Conservation (phyloP, 331 rosid genomes). For the Prunus yedoensis region DNA sequence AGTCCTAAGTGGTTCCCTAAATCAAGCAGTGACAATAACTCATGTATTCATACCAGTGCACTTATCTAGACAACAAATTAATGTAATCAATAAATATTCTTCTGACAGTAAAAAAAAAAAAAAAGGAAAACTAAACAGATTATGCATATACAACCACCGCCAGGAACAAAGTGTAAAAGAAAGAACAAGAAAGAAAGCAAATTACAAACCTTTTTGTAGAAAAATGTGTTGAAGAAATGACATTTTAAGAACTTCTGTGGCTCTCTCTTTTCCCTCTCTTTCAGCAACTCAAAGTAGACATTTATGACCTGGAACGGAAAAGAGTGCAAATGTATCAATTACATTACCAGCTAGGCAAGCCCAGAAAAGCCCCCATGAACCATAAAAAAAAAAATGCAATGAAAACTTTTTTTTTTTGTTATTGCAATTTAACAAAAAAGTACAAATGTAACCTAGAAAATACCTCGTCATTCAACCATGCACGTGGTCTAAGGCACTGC, state of each 20-base stretch:
- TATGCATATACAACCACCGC: not conserved
- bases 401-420: not conserved
- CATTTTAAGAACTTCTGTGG: conserved; percentile 75
- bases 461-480: conserved; percentile 97
- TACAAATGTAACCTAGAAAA: conserved; percentile 10
- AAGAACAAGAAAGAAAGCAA: conserved; percentile 8
- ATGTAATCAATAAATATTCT: not conserved
- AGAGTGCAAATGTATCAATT: not conserved
- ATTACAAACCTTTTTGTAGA: conserved; percentile 75
- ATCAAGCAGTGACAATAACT: not conserved
- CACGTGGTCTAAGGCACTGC: conserved; percentile 66
- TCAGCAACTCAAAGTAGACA: conserved; percentile 83
- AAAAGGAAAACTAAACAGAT: not conserved
- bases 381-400: not conserved
- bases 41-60: not conserved
- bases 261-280: conserved; percentile 90
- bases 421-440: conserved; percentile 9
- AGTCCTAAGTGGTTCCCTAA: not conserved
- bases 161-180: not conserved
- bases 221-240: conserved; percentile 90
- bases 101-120: not conserved
- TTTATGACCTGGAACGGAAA: conserved; percentile 70
- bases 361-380: not conserved
- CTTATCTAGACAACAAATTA: conserved; percentile 1
- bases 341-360: conserved; percentile 4